These are phyloP conservation scores for Termitomyces sp. DNA, from an alignment of 768 basidiomycete species.

Conservation along the genomic window DNA sequence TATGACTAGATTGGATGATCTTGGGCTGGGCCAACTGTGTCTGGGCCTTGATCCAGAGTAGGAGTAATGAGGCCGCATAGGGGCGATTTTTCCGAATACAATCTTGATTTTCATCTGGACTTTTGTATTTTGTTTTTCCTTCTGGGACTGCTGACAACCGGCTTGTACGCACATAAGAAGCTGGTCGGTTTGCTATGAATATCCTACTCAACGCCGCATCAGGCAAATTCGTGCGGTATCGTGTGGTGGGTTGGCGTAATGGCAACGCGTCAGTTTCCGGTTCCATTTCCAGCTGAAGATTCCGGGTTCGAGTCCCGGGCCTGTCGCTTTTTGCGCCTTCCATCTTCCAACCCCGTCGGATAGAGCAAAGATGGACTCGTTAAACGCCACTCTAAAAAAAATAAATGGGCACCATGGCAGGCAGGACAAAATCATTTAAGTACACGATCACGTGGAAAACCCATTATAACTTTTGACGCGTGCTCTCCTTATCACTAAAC, in stretches of 20 bases:
- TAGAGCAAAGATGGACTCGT: too few relatives aligned
- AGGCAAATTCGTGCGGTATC: too few relatives aligned
- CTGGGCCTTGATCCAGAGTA: conserved; percentile 26
- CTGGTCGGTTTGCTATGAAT: too few relatives aligned
- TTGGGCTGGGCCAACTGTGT: conserved; percentile 65
- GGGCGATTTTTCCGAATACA: too few relatives aligned
- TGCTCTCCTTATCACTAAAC: neutral
- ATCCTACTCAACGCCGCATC: too few relatives aligned
- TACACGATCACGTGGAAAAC: neutral
- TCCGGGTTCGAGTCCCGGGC: conserved; percentile 29
- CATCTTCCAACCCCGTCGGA: too few relatives aligned
- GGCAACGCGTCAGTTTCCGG: conserved; percentile 19
- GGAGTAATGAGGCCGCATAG: too few relatives aligned
- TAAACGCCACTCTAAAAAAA: too few relatives aligned
- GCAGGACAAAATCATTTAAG: too few relatives aligned
- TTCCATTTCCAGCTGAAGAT: conserved; percentile 10
- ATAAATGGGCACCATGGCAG: too few relatives aligned
- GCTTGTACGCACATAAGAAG: neutral
- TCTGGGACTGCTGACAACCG: neutral
- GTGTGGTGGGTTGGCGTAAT: conserved; percentile 16
- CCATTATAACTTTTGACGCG: neutral
- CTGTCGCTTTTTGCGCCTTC: conserved; percentile 8
- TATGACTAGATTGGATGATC: conserved; percentile 71
- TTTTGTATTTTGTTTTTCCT: too few relatives aligned
- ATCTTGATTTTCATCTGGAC: neutral